Evolutionary conservation across 73 alveolate species (phyloP).

Genomic region (Uronychia binucleata): DNA sequence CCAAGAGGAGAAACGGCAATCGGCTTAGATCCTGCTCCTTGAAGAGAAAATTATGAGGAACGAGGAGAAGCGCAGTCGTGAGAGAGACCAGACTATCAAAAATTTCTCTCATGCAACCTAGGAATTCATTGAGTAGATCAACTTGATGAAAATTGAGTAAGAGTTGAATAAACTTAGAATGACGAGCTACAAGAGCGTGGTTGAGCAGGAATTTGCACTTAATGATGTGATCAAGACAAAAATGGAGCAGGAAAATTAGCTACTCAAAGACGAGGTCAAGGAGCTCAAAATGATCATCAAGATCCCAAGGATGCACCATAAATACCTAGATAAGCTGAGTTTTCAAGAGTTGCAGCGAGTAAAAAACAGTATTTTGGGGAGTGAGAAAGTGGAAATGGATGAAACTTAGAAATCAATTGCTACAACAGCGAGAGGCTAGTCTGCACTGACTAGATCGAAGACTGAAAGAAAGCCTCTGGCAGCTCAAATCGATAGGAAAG

Average conservation of each 20-base stretch:
- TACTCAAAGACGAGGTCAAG: conserved; percentile 38
- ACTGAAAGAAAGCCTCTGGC: neutral
- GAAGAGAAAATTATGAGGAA: neutral
- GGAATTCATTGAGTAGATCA: neutral
- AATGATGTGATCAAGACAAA: neutral
- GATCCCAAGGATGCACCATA: conserved; percentile 58
- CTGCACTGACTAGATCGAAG: neutral
- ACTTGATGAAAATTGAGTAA: neutral
- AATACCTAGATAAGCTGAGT: conserved; percentile 46
- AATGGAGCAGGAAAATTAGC: neutral
- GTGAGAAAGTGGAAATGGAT: neutral
- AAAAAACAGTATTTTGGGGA: neutral
- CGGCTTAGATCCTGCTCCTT: neutral
- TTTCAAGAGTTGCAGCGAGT: neutral
- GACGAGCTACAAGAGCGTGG: neutral
- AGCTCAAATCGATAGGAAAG: neutral
- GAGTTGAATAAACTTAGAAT: neutral
- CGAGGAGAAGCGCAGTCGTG: neutral
- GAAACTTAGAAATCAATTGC: neutral
- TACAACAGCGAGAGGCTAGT: neutral
- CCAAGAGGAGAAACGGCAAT: neutral
- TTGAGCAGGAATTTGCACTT: neutral
- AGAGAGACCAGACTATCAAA: neutral
- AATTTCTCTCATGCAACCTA: neutral
- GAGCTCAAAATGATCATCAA: conserved; percentile 51